Evolutionary conservation across 345 rosid genomes (phyloP), one percentile per base, ranked within the genome.

Genomic region (Camelina sativa): DNA sequence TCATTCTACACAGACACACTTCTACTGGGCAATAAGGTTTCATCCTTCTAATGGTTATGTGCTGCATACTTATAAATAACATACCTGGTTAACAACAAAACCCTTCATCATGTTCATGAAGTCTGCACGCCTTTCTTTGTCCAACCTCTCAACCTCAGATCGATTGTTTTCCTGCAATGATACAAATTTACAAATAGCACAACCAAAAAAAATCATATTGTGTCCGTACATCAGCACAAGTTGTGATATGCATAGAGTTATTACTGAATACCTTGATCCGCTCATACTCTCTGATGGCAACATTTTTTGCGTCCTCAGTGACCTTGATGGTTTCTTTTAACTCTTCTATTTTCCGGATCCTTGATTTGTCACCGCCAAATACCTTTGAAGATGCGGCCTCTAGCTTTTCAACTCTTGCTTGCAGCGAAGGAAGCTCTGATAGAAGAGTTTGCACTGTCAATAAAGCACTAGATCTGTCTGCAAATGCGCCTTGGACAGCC

Each of bases 291-390:
- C 87, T 85, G 46, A 86, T 84, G 22, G 97, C 91, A 72, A 90
- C 92, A 84, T 82, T 83, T 84, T 95, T 92, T 13, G 93, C 97
- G 67, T 88, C 93, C 82, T 92, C 97, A 11, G 97, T 88, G 54
- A 53, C 90, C 68, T 86, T 85, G 78, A 87, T 88, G 38, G 88
- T 86, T 80, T 89, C 97, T 79, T 88, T 90, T 67, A 95, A 73
- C 83, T 92, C 99, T 80, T 95, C 96, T 53, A 87, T 81, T 73
- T 89, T 92, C 63, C 84, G 89, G 79, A 92, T 85, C 86, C 97
- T 86, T 47, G 97, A 88, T 87, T 83, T 92, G 84, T 95, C 99
- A 32, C 97, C 97, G 8, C 99, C 99, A 89, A 87, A 95, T 74
- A 90, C 86, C 80, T 95, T 95, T 30, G 97, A 92, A 40, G 97